Percentiles rank a stretch among this genome's conserved stretches.
Evolutionary conservation across 2,329 filamentous ascomycete genomes (phyloP).

Genomic region (Neoascochyta sp.): DNA sequence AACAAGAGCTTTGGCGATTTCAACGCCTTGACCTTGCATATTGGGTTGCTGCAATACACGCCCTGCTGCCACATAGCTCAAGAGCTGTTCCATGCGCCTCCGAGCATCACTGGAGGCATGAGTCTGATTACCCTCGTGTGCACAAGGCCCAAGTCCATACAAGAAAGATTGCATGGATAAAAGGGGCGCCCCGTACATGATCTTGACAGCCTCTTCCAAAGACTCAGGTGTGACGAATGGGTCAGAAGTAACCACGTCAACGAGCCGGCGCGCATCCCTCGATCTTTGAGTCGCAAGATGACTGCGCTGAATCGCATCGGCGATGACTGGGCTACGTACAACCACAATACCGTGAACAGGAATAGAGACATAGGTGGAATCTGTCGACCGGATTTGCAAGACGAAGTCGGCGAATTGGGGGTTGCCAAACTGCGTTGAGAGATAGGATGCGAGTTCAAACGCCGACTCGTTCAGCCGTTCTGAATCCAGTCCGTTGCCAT

Average conservation of each 20-base stretch:
- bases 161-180: slow-evolving; percentile 24
- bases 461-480: slow-evolving; percentile 23
- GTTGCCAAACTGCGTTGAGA: slow-evolving; percentile 34
- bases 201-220: slow-evolving; percentile 34
- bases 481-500: slow-evolving; percentile 10
- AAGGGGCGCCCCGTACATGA: slow-evolving; percentile 37
- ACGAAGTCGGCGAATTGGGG: slow-evolving; percentile 37
- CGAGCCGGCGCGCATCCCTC: slow-evolving; percentile 23
- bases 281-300: slow-evolving; percentile 16
- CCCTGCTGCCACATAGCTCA: slow-evolving; percentile 64
- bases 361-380: slow-evolving; percentile 26
- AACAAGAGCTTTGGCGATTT: slow-evolving; percentile 56
- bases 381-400: slow-evolving; percentile 32
- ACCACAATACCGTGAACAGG: slow-evolving; percentile 37
- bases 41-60: slow-evolving; percentile 54
- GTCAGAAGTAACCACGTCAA: slow-evolving; percentile 27
- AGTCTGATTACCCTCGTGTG: slow-evolving; percentile 18
- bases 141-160: slow-evolving; percentile 29
- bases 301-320: slow-evolving; percentile 26
- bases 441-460: slow-evolving; percentile 32
- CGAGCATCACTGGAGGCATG: slow-evolving; percentile 27
- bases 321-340: slow-evolving; percentile 33
- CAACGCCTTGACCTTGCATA: slow-evolving; percentile 56
- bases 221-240: slow-evolving; percentile 28
- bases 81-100: slow-evolving; percentile 35